Conservation (phyloP, 352 stramenopile genomes). For the Pythium oligandrum region DNA sequence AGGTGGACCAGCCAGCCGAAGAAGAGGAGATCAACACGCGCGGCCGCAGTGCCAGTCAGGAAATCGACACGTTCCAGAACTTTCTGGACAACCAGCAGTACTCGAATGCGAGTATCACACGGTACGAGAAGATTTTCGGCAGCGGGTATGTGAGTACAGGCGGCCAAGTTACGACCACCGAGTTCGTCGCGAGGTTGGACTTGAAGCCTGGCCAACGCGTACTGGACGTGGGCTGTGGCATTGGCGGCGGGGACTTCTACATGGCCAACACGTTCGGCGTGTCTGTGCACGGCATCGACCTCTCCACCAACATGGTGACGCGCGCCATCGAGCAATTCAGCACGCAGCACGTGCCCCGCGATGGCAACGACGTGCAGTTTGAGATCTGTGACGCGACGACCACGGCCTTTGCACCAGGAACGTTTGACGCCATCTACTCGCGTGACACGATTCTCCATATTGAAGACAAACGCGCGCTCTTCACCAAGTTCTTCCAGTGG, state of each 20-base stretch:
- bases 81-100: conserved; percentile 41
- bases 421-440: conserved; percentile 61
- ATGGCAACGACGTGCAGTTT: conserved; percentile 28
- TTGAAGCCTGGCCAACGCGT: conserved; percentile 27
- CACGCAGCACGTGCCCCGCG: conserved; percentile 6
- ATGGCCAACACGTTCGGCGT: conserved; percentile 75
- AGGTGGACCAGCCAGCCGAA: conserved; percentile 23
- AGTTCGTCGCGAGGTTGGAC: conserved; percentile 37
- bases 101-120: conserved; percentile 29
- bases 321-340: conserved; percentile 20
- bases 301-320: conserved; percentile 37
- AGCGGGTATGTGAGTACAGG: conserved; percentile 38
- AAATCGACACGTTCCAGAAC: conserved; percentile 33
- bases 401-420: conserved; percentile 13
- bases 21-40: conserved; percentile 21
- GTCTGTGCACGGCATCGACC: conserved; percentile 33
- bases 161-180: conserved; percentile 32
- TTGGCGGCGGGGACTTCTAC: conserved; percentile 72
- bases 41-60: conserved; percentile 20
- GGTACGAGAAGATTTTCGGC: conserved; percentile 45
- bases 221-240: conserved; percentile 76
- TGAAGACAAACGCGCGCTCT: conserved; percentile 49
- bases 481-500: conserved; percentile 62
- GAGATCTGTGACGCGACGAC: conserved; percentile 35
- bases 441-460: conserved; percentile 78